Percentiles rank a stretch among this genome's conserved stretches.
These are phyloP conservation scores for Cercospora nicotianae DNA, from an alignment of 2,329 filamentous ascomycete species.

Conservation along the genomic window DNA sequence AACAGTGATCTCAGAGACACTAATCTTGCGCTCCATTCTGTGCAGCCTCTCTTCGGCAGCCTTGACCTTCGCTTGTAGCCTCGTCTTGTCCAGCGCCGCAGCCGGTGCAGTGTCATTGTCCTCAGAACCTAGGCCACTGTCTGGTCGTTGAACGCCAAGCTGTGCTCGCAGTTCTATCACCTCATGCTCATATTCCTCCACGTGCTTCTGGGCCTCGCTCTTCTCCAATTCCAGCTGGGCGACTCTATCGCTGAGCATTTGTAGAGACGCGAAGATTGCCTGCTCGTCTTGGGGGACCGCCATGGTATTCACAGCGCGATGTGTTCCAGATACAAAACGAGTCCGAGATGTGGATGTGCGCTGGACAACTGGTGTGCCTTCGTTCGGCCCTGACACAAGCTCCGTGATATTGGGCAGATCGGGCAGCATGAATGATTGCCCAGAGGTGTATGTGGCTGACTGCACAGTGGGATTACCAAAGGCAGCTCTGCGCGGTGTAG, in stretches of 20 bases:
- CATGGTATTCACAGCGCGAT: constrained; percentile 55
- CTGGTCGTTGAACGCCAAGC: constrained; percentile 46
- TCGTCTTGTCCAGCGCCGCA: constrained; percentile 55
- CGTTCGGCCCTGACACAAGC: constrained; percentile 59
- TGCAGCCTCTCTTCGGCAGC: constrained; percentile 63
- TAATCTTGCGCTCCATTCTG: constrained; percentile 62
- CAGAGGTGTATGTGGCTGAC: constrained; percentile 51
- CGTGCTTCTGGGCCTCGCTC: constrained; percentile 53
- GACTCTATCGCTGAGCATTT: constrained; percentile 59
- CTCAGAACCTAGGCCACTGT: constrained; percentile 51
- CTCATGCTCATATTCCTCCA: constrained; percentile 61
- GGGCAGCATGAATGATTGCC: constrained; percentile 60
- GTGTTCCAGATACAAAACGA: constrained; percentile 53
- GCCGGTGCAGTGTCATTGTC: constrained; percentile 45
- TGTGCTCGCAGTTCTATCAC: constrained; percentile 54
- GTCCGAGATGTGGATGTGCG: constrained; percentile 53
- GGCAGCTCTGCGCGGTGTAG: constrained; percentile 29
- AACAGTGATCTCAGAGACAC: constrained; percentile 63
- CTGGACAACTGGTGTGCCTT: constrained; percentile 58
- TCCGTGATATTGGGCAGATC: constrained; percentile 63
- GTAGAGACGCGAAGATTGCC: constrained; percentile 61
- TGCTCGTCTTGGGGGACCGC: constrained; percentile 63
- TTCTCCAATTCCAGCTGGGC: constrained; percentile 58
- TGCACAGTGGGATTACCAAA: constrained; percentile 39
- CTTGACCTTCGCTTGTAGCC: constrained; percentile 60